phyloP scores from a whole-genome alignment of 2,329 filamentous ascomycete genomes.

The Ilyonectria mors-panacis region DNA sequence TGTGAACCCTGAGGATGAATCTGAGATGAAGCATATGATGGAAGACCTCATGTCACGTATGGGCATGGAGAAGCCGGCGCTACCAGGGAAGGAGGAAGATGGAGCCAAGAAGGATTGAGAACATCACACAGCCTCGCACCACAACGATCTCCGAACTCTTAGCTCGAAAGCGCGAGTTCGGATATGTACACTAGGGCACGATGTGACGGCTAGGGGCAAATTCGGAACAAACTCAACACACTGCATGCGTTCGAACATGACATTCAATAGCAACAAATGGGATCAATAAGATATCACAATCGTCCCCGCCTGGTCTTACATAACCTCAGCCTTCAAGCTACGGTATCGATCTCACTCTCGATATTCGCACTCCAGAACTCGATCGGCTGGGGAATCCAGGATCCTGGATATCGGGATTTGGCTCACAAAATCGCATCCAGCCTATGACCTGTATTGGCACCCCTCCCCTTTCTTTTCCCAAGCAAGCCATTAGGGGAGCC shows the following conservation, averaged over 20 bases:
- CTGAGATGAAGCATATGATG: constrained; percentile 74
- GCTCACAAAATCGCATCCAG: background rate
- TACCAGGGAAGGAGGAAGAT: constrained; percentile 26
- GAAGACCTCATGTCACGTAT: constrained; percentile 69
- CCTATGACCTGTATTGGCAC: background rate
- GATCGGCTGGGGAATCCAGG: background rate
- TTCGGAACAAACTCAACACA: constrained; percentile 15
- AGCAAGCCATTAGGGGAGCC: constrained; percentile 5
- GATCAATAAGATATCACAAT: constrained; percentile 12
- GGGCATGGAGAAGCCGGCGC: constrained; percentile 53
- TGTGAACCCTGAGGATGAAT: constrained; percentile 65
- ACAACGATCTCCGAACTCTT: constrained; percentile 4
- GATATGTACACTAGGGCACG: constrained; percentile 39
- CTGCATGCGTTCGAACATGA: constrained; percentile 11
- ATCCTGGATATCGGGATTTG: constrained; percentile 7
- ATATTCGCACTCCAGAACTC: background rate
- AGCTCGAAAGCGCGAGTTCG: constrained; percentile 10
- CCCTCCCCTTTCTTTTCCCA: constrained; percentile 4
- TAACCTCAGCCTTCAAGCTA: background rate
- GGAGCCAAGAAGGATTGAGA: constrained; percentile 32
- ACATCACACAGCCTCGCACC: constrained; percentile 1
- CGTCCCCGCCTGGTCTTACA: background rate
- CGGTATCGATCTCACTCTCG: background rate
- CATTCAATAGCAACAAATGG: constrained; percentile 20
- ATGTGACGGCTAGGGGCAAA: background rate